A percentile compares a stretch with the other conserved stretches of the same genome.
Conservation (phyloP, 1,139 yeast genomes). For the Meyerozyma elateridarum region DNA sequence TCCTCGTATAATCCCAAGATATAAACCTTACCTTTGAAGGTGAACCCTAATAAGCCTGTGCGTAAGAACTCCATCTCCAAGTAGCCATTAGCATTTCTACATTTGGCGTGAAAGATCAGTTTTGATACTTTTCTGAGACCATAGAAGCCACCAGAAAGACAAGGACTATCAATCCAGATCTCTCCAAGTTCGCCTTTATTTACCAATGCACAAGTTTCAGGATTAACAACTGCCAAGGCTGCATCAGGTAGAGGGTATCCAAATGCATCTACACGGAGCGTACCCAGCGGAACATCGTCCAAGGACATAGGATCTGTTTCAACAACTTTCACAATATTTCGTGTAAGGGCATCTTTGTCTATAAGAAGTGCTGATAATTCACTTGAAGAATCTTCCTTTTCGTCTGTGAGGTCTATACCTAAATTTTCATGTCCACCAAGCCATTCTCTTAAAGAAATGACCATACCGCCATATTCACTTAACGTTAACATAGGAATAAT, state of each 20-base stretch:
- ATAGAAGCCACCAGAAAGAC: constrained; percentile 86
- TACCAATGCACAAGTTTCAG: constrained; percentile 72
- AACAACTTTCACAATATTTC: constrained; percentile 70
- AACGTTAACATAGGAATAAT: constrained; percentile 87
- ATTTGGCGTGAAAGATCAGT: constrained; percentile 75
- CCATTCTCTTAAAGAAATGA: constrained; percentile 89
- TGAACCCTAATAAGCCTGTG: constrained; percentile 87
- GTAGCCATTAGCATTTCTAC: constrained; percentile 64
- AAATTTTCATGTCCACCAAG: constrained; percentile 62
- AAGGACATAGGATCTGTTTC: constrained; percentile 57
- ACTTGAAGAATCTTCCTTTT: constrained; percentile 30
- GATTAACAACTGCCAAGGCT: constrained; percentile 87
- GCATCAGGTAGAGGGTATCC: constrained; percentile 95
- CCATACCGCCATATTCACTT: constrained; percentile 95
- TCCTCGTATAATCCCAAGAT: constrained; percentile 90
- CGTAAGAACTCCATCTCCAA: constrained; percentile 77
- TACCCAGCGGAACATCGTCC: constrained; percentile 46
- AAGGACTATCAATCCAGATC: constrained; percentile 92
- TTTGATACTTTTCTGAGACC: constrained; percentile 65
- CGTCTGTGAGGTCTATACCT: constrained; percentile 37
- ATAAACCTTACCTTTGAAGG: constrained; percentile 80
- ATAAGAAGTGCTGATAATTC: constrained; percentile 68
- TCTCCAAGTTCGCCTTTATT: constrained; percentile 86
- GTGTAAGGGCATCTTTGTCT: constrained; percentile 75
- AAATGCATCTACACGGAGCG: constrained; percentile 78